Evolutionary conservation across 1,284 basidiomycete genomes (phyloP).

Genomic region (Rhizoctonia solani): DNA sequence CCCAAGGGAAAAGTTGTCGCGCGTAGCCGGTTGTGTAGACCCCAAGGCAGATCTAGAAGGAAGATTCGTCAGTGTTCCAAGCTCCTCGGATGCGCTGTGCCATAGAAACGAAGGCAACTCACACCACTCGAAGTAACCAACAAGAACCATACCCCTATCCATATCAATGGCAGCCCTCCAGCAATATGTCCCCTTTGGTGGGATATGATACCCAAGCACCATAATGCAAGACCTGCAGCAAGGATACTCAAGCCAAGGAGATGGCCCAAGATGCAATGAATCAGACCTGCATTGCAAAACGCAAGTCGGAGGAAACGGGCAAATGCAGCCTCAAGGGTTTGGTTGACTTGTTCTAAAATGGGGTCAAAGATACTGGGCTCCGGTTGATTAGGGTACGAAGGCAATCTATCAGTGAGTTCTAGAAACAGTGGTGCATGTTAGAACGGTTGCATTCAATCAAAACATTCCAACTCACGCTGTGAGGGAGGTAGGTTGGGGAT

Average conservation of each 20-base stretch:
- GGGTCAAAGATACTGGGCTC: constrained; percentile 25
- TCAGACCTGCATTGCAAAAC: constrained; percentile 22
- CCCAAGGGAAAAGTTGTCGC: constrained; percentile 26
- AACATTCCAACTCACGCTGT: not conserved
- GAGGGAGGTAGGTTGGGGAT: constrained; percentile 20
- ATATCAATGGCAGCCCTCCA: constrained; percentile 19
- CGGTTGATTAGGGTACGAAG: constrained; percentile 26
- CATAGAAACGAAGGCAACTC: not conserved
- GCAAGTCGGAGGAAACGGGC: constrained; percentile 3
- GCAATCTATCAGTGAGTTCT: constrained; percentile 25
- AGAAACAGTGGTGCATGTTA: not conserved
- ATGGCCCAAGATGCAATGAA: constrained; percentile 11
- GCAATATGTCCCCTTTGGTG: not conserved
- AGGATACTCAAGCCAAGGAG: not conserved
- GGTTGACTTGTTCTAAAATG: not conserved
- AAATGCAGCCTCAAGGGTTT: not conserved
- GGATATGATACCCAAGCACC: not conserved
- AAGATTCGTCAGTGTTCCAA: not conserved
- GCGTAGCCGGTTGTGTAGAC: constrained; percentile 27
- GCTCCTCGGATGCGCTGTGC: not conserved
- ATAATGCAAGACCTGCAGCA: constrained; percentile 8
- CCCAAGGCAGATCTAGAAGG: constrained; percentile 2
- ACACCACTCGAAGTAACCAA: constrained; percentile 20
- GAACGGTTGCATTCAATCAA: not conserved
- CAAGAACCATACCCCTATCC: constrained; percentile 31